Evolutionary conservation across 805 yeast species (phyloP).

Genomic region (Wickerhamiella kurtzmanii): DNA sequence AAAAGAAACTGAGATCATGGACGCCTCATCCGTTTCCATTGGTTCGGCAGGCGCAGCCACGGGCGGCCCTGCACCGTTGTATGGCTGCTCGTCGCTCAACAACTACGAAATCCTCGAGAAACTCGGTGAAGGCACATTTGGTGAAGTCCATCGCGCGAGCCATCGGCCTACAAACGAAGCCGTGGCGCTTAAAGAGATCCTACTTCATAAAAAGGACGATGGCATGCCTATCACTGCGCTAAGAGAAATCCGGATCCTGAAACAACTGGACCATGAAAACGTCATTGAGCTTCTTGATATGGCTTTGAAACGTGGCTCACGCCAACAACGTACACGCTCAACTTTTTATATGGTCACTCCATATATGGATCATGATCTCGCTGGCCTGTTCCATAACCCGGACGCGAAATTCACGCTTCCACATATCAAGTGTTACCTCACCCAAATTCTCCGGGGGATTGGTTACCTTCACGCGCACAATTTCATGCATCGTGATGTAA

Average conservation of each 20-base stretch:
- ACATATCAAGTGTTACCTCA: slow-evolving; percentile 72
- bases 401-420: slow-evolving; percentile 42
- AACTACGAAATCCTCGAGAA: slow-evolving; percentile 26
- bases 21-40: no score
- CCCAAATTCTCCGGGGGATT: slow-evolving; percentile 66
- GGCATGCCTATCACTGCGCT: slow-evolving; percentile 87
- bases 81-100: slow-evolving; percentile 26
- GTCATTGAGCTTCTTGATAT: slow-evolving; percentile 68
- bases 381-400: slow-evolving; percentile 79
- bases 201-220: slow-evolving; percentile 64
- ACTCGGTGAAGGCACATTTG: slow-evolving; percentile 78
- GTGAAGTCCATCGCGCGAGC: slow-evolving; percentile 72
- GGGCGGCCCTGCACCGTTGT: slow-evolving; percentile 6
- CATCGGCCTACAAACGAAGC: slow-evolving; percentile 37
- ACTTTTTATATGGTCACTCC: slow-evolving; percentile 78
- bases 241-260: slow-evolving; percentile 77
- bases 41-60: no score
- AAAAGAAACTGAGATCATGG: no score
- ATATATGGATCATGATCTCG: slow-evolving; percentile 82
- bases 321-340: slow-evolving; percentile 22
- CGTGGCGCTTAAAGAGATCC: slow-evolving; percentile 79
- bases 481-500: slow-evolving; percentile 77
- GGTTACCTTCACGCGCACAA: slow-evolving; percentile 57
- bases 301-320: slow-evolving; percentile 34
- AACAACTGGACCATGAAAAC: slow-evolving; percentile 53